Evolutionary conservation across 257 asterid species (phyloP).

Genomic region (Thymus mandschuricus): DNA sequence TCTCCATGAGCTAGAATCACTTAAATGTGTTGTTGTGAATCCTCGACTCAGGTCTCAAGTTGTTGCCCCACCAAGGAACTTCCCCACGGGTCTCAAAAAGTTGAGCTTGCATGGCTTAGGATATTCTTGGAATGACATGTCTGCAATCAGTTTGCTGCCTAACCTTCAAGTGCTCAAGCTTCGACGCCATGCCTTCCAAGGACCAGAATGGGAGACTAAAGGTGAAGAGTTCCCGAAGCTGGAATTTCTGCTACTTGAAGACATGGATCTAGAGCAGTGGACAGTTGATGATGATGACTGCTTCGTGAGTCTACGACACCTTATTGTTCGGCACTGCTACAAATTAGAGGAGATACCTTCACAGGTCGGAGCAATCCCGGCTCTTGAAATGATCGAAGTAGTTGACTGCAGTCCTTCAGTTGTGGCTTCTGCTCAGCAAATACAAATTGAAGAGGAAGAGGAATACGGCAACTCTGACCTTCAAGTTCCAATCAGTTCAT

Average conservation of each 20-base stretch:
- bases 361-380: neutral
- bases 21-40: conserved; percentile 13
- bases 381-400: neutral
- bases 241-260: conserved; percentile 4
- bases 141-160: neutral
- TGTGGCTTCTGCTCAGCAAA: too few relatives aligned
- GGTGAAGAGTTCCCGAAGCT: neutral
- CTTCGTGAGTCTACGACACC: neutral
- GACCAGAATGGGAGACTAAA: neutral
- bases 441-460: too few relatives aligned
- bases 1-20: neutral
- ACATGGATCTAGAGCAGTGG: neutral
- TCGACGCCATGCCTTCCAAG: conserved; percentile 13
- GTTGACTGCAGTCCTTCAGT: neutral
- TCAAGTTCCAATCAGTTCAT: too few relatives aligned
- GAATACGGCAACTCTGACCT: too few relatives aligned
- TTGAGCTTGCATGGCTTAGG: conserved; percentile 21
- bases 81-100: neutral
- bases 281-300: neutral
- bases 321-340: neutral
- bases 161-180: conserved; percentile 20
- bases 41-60: neutral
- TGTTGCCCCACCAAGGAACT: neutral
- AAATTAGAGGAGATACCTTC: neutral
- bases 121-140: conserved; percentile 20